Percentiles rank a stretch among this genome's conserved stretches.
Evolutionary conservation across 352 stramenopile species (phyloP).

Genomic region (Blastocystis sp.): DNA sequence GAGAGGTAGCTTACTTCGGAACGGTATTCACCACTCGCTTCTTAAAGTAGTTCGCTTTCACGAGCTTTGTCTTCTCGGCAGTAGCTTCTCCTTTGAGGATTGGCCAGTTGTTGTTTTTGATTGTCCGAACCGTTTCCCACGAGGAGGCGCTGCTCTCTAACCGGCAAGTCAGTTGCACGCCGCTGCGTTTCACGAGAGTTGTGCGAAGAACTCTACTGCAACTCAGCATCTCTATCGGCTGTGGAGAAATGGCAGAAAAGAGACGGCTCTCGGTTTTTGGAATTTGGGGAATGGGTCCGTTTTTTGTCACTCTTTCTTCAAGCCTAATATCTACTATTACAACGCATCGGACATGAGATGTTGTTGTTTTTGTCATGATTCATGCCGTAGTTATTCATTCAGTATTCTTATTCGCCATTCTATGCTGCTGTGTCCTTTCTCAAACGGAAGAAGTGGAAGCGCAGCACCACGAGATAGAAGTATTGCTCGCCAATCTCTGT

Average conservation of each 20-base stretch:
- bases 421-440: not conserved
- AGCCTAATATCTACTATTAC: too few species aligned
- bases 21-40: slow-evolving; percentile 55
- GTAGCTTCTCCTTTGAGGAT: slow-evolving; percentile 43
- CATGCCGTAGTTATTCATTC: not conserved
- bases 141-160: not conserved
- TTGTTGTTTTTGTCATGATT: not conserved
- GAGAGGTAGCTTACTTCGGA: not conserved
- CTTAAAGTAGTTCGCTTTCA: slow-evolving; percentile 59
- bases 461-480: not conserved
- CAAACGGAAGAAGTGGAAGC: not conserved
- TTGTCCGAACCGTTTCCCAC: slow-evolving; percentile 22
- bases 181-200: too few species aligned
- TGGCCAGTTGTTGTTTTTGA: slow-evolving; percentile 39
- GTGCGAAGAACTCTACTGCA: not conserved
- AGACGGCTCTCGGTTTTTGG: not conserved
- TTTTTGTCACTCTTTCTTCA: not conserved
- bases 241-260: not conserved
- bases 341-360: not conserved
- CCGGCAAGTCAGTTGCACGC: not conserved
- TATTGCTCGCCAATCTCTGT: not conserved
- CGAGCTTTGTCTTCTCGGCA: slow-evolving; percentile 17
- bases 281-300: not conserved
- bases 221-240: not conserved
- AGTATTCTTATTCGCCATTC: not conserved